A percentile compares a stretch with the other conserved stretches of the same genome.
phyloP scores from a whole-genome alignment of 1,284 basidiomycete species.

The Cutaneotrichosporon sp. region DNA sequence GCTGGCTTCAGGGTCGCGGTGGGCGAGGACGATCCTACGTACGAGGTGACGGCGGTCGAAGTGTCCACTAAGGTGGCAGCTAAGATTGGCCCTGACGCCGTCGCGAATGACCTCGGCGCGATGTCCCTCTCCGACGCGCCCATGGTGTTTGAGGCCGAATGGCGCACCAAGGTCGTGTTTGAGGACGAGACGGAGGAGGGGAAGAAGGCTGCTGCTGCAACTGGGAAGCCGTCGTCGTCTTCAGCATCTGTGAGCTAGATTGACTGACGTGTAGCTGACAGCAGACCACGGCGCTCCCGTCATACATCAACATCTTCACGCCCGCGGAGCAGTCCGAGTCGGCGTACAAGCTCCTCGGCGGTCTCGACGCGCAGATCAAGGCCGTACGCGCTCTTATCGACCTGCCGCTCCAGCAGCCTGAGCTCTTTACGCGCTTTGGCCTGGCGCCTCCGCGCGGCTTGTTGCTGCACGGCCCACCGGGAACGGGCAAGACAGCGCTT shows the following conservation, averaged over 20 bases:
- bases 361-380: conserved; percentile 80
- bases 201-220: background rate
- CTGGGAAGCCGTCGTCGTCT: background rate
- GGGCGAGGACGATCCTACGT: conserved; percentile 60
- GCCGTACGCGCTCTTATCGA: conserved; percentile 92
- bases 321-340: conserved; percentile 34
- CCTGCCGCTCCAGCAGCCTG: conserved; percentile 84
- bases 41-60: conserved; percentile 60
- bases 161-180: conserved; percentile 39
- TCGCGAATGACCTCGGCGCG: conserved; percentile 15
- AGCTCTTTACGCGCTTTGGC: conserved; percentile 84
- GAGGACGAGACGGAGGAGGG: conserved; percentile 15
- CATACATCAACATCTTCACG: conserved; percentile 51
- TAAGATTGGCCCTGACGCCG: conserved; percentile 1
- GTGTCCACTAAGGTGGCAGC: conserved; percentile 55
- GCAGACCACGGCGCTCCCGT: conserved; percentile 31
- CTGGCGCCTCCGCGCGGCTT: conserved; percentile 87
- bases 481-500: conserved; percentile 91
- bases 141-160: conserved; percentile 48
- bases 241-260: conserved; percentile 6
- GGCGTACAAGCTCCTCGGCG: conserved; percentile 74
- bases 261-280: background rate
- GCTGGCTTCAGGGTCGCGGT: conserved; percentile 64
- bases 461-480: conserved; percentile 85
- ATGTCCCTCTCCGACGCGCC: conserved; percentile 59